A percentile compares a stretch with the other conserved stretches of the same genome.
Evolutionary conservation across 2,329 filamentous ascomycete genomes (phyloP).

Genomic region (Cladophialophora immunda): DNA sequence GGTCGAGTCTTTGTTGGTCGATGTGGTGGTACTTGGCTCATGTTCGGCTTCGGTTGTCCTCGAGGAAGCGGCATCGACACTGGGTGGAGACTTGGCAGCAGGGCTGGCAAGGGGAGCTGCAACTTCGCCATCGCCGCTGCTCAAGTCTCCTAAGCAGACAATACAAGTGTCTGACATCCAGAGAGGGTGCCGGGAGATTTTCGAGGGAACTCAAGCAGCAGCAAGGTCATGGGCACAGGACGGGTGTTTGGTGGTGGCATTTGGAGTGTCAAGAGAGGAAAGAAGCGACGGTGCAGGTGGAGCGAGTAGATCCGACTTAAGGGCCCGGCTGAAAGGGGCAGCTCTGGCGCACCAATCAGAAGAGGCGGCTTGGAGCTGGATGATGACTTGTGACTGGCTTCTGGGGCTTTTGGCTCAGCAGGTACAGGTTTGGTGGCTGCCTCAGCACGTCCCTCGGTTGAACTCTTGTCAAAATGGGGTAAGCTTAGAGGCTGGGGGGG

Average conservation of each 20-base stretch:
- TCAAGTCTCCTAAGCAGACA: constrained; percentile 75
- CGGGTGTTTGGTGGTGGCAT: constrained; percentile 27
- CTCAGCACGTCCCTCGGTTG: constrained; percentile 20
- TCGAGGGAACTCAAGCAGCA: constrained; percentile 25
- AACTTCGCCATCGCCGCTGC: constrained; percentile 63
- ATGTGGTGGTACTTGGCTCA: constrained; percentile 40
- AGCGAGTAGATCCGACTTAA: constrained; percentile 26
- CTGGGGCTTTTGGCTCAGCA: constrained; percentile 12
- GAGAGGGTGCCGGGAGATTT: constrained; percentile 44
- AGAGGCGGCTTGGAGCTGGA: not conserved
- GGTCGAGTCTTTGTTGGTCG: constrained; percentile 41
- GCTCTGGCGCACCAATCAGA: constrained; percentile 20
- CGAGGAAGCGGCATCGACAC: constrained; percentile 44
- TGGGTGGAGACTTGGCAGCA: constrained; percentile 51
- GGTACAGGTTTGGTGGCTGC: constrained; percentile 6
- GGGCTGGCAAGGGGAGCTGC: constrained; percentile 52
- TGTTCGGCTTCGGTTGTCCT: constrained; percentile 42
- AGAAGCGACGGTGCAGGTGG: constrained; percentile 33
- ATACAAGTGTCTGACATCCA: constrained; percentile 72
- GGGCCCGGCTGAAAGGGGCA: constrained; percentile 20
- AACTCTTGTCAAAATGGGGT: constrained; percentile 11
- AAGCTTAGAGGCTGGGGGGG: not conserved
- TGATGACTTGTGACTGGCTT: constrained; percentile 21
- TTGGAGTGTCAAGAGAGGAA: constrained; percentile 32
- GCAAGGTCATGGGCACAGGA: constrained; percentile 29